Base-by-base conservation (phyloP, 1,284 basidiomycete species). In the Vanrija humicola region DNA sequence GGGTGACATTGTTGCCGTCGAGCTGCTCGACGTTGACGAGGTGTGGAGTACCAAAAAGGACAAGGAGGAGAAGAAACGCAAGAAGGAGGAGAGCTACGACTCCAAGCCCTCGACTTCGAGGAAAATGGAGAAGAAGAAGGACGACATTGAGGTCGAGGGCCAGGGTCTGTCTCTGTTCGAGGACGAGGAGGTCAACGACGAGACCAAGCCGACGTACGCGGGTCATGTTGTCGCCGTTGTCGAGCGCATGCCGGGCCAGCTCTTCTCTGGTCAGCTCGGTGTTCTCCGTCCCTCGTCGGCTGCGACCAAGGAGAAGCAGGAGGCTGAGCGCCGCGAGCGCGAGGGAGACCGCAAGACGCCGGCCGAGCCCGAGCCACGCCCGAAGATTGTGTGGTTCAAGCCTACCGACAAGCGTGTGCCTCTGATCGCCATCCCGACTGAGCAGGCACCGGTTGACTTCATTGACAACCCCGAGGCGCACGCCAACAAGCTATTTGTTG, bases 311-410 rank as follows among this genome's bases (percentile, higher is more conserved):
- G 96, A 98, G 80, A 98, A 98, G 78, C 95, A 98, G 76, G 95
- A 98, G 68, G 92, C 95, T 43, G 96, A 99, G 77, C 85, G 95
- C 45, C 86, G 92, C 53, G 92, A 97, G 76, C 87, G 96, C 48
- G 95, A 97, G 73, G 93, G 93, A 50, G 91, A 94, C 71, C 55
- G 52, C 46, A 50, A 43, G 45, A 70, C 72, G n/a, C 87, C 42
- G 82, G 86, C 61, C 84, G 59, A 86, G 7, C 84, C 88, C 47
- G 89, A 92, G 75, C 69, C 74, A 39, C 87, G 94, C 43, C 96
- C 95, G 64, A 98, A 97, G 82, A 99, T 99, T 66, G 93, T 98
- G 51, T 99, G 96, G 96, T 98, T 98, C 83, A 95, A 98, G 78
- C 96, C 96, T 3, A 97, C 95, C 38, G 94, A 98, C 82, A 99